Evolutionary conservation across 1,139 yeast species (phyloP).

Genomic region (Pichia inconspicua): DNA sequence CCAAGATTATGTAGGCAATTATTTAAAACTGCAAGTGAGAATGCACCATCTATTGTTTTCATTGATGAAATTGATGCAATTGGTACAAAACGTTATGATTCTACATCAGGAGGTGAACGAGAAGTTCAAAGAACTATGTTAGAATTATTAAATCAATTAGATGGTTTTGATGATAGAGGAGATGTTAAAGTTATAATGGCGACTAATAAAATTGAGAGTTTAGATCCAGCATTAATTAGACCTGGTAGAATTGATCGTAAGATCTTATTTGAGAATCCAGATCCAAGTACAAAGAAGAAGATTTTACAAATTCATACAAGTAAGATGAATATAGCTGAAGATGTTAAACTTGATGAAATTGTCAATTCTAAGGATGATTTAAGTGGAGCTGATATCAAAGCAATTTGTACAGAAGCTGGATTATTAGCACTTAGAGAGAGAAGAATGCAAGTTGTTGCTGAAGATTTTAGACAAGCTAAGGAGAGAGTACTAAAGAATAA

Average conservation of each 20-base stretch:
- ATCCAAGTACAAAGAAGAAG: constrained; percentile 85
- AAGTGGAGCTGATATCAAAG: constrained; percentile 97
- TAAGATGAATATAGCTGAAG: constrained; percentile 84
- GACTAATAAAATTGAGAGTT: constrained; percentile 87
- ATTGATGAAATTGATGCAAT: constrained; percentile 99
- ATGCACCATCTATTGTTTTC: constrained; percentile 96
- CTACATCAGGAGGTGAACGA: constrained; percentile 94
- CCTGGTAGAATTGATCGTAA: constrained; percentile 99
- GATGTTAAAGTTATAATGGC: constrained; percentile 99
- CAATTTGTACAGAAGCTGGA: constrained; percentile 79
- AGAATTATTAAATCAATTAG: constrained; percentile 92
- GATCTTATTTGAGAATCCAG: constrained; percentile 94
- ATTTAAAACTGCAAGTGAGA: constrained; percentile 93
- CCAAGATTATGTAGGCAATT: constrained; percentile 92
- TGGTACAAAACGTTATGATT: constrained; percentile 95
- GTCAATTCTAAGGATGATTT: constrained; percentile 90
- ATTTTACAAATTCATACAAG: constrained; percentile 89
- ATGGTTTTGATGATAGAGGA: constrained; percentile 97
- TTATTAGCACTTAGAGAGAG: constrained; percentile 92
- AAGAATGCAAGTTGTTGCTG: constrained; percentile 95
- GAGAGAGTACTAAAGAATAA: constrained; percentile 96
- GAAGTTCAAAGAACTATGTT: constrained; percentile 98
- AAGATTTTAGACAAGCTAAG: constrained; percentile 89
- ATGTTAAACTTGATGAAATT: constrained; percentile 83
- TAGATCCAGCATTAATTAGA: constrained; percentile 96